Evolutionary conservation across 192 early-diverging fungal genomes (phyloP).

Genomic region (Coemansia sp.): DNA sequence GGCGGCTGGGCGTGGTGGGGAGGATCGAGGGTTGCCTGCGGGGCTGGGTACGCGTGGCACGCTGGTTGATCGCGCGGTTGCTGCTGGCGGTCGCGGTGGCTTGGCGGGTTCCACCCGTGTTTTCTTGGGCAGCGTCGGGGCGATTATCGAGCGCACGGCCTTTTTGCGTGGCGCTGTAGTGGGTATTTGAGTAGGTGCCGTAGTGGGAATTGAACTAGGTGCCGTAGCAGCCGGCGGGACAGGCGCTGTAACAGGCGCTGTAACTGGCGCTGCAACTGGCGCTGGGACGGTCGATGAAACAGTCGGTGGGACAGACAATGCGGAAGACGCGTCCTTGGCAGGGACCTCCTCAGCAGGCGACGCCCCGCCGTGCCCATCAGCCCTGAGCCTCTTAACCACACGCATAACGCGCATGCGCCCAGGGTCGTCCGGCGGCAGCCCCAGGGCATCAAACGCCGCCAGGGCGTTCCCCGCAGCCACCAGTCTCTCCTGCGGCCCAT

Average conservation of each 20-base stretch:
- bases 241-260: conserved; percentile 15
- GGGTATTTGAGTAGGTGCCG: too few relatives aligned
- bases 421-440: conserved; percentile 46
- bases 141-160: conserved; percentile 26
- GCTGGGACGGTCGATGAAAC: neutral
- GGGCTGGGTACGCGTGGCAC: neutral
- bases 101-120: conserved; percentile 5
- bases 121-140: conserved; percentile 29
- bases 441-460: conserved; percentile 55
- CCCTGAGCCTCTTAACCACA: conserved; percentile 6
- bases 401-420: conserved; percentile 35
- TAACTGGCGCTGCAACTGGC: neutral
- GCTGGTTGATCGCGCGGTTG: neutral
- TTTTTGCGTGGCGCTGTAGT: conserved; percentile 31
- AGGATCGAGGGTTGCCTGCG: too few relatives aligned
- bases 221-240: too few relatives aligned
- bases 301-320: neutral
- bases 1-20: conserved; percentile 4
- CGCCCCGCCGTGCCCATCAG: neutral
- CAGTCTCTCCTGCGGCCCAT: conserved; percentile 35
- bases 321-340: neutral
- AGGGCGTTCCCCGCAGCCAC: conserved; percentile 46
- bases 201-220: too few relatives aligned
- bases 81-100: neutral
- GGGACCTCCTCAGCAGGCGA: neutral